A percentile compares a stretch with the other conserved stretches of the same genome.
Evolutionary conservation across 2,329 filamentous ascomycete genomes (phyloP).

Genomic region (Sclerotinia minor): DNA sequence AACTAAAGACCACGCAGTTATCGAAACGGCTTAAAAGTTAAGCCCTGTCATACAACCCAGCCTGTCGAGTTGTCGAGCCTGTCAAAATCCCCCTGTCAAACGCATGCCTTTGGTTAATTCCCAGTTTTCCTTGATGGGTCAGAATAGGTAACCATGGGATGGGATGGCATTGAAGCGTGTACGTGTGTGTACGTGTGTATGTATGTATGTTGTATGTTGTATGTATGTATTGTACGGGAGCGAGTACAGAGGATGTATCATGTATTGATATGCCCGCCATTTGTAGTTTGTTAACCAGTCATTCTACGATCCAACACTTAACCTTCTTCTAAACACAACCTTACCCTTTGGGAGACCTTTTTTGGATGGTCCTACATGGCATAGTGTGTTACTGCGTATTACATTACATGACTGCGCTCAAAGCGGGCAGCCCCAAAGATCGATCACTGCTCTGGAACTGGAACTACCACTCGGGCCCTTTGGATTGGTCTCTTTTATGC

Average conservation of each 20-base stretch:
- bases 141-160: neutral
- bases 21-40: conserved; percentile 8
- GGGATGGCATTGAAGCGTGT: neutral
- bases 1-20: neutral
- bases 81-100: conserved; percentile 7
- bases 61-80: conserved; percentile 2
- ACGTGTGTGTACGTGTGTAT: too few species aligned
- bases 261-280: neutral
- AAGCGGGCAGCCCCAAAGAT: conserved; percentile 16
- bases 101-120: conserved; percentile 2
- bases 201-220: too few species aligned
- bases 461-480: conserved; percentile 21
- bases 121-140: neutral
- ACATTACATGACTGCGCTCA: conserved; percentile 14
- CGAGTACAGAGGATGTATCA: neutral
- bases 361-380: neutral
- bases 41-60: conserved; percentile 1
- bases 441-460: conserved; percentile 5
- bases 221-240: neutral
- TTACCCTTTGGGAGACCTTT: neutral
- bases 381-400: neutral
- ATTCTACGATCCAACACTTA: conserved; percentile 7
- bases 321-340: neutral
- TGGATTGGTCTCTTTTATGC: conserved; percentile 3
- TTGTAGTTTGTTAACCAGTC: conserved; percentile 10